Base-by-base conservation (phyloP, 176 grass and related monocot species). In the Avena eriantha region DNA sequence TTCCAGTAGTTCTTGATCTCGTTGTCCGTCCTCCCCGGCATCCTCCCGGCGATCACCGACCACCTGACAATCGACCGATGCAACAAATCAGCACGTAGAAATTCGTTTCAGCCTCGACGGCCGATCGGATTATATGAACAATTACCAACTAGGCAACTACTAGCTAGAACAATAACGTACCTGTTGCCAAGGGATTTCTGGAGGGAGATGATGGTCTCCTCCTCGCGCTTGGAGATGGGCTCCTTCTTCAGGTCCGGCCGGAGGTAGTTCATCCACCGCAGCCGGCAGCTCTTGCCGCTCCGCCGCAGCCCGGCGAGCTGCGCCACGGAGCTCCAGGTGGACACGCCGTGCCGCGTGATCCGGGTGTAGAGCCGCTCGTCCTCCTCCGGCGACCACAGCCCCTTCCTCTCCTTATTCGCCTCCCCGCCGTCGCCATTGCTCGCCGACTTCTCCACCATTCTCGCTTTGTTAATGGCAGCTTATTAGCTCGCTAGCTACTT, bases 261-360 rank as follows among this genome's bases (percentile, higher is more conserved):
- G 59, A 99, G 87, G 86, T 99, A 99, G 92, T 99, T 99, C 64
- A 94, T 96, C 97, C 97, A 99, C 88, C 97, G 90, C 8, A 99
- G 87, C 22, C 97, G 86, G 86, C 97, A 99, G 88, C 97, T 99
- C 97, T 99, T 99, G 39, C 97, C 97, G 77, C 97, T 89, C 77
- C 92, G 69, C 70, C 82, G 81, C 53, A 91, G 14, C 34, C 92
- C 83, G 23, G 92, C 92, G 6, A 87, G 89, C 76, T 88, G 82
- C 1, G 92, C 88, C 17, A 91, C 78, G 13, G 92, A 91, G 86
- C 92, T 93, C 92, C 92, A 93, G 47, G 88, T 87, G 84, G 88
- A 89, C 53, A 93, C 92, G 50, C 92, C 89, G 70, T 83, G 76
- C 83, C 18, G 31, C 45, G 82, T 83, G 84, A 93, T 88, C 72